Base-by-base conservation (phyloP, 2,329 filamentous ascomycete species). In the Westerdykella ornata region DNA sequence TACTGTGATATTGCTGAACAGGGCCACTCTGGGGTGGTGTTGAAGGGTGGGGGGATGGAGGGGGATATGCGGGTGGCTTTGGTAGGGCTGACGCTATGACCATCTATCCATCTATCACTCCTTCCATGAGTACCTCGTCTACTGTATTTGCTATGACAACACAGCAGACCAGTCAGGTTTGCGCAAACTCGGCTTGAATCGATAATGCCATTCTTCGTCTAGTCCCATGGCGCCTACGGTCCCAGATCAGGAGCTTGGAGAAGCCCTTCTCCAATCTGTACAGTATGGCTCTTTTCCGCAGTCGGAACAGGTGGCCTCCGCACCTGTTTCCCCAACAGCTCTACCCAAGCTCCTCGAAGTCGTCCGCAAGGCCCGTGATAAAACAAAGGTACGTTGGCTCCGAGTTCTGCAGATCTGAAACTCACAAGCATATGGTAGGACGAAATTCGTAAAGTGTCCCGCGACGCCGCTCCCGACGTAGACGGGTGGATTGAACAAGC, bases 401-500 rank as follows among this genome's bases (percentile, higher is more conserved):
- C 35, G 16, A 41, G 45, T 53, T 14, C 5, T 17, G 18, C 8
- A 30, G 53, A 14, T 15, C 7, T 35, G 9, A 38, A 19, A 8
- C 34, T 40, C 39, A 43, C 28, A 14, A 14, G 11, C 11, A 18
- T 22, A 12, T 62, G 1, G 35, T 53, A 85, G 81, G 68, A 75
- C 45, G 82, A 94, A 54, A 84, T 97, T 44, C 83, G 82, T 49
- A 66, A 72, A 16, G 78, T 92, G 47, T 94, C 89, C 65, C 78
- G 81, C 58, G 81, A 88, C 51, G 84, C 81, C 14, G 84, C 82
- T 42, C 78, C 82, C 30, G 84, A 94, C 56, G 84, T 95, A 38
- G 84, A 88, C 59, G 78, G 82, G 38, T 97, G 90, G 90, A 85
- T 94, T 42, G 70, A 75, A 38, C 87, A 92, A 63, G 88, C 89